These are phyloP conservation scores for Cadophora gregata DNA, from an alignment of 2,329 filamentous ascomycete genomes.

Conservation along the genomic window DNA sequence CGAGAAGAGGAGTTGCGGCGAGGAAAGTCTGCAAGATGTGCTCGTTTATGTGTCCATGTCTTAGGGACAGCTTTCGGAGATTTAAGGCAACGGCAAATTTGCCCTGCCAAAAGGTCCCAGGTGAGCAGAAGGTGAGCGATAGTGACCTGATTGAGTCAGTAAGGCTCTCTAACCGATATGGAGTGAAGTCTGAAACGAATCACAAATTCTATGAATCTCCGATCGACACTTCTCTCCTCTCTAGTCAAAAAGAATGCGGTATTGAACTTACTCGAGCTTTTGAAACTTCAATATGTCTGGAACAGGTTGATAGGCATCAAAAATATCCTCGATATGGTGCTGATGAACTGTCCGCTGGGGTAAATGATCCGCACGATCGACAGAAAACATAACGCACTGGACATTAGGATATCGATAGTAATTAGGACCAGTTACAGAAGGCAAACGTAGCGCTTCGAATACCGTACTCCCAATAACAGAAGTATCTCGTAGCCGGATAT, in stretches of 20 bases:
- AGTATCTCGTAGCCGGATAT: conserved; percentile 19
- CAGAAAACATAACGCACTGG: conserved; percentile 6
- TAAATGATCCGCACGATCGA: background rate
- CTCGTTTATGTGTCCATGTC: conserved; percentile 18
- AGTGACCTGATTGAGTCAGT: background rate
- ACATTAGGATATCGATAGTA: conserved; percentile 8
- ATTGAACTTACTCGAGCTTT: conserved; percentile 1
- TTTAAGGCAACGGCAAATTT: background rate
- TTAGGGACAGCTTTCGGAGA: conserved; percentile 17
- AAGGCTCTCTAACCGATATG: too few species aligned
- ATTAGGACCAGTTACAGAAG: background rate
- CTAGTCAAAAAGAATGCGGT: too few species aligned
- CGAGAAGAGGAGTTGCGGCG: conserved; percentile 19
- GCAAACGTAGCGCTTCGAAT: conserved; percentile 16
- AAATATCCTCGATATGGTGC: conserved; percentile 6
- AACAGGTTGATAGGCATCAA: conserved; percentile 11
- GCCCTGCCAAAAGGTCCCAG: background rate
- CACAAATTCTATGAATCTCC: too few species aligned
- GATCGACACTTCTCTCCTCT: too few species aligned
- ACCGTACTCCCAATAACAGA: conserved; percentile 13
- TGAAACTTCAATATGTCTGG: conserved; percentile 3
- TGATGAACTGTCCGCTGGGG: background rate
- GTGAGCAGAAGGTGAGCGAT: background rate
- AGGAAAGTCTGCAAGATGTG: conserved; percentile 4
- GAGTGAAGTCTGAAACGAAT: too few species aligned